Conservation (phyloP, 345 rosid species). For the Gossypium rotundifolium region DNA sequence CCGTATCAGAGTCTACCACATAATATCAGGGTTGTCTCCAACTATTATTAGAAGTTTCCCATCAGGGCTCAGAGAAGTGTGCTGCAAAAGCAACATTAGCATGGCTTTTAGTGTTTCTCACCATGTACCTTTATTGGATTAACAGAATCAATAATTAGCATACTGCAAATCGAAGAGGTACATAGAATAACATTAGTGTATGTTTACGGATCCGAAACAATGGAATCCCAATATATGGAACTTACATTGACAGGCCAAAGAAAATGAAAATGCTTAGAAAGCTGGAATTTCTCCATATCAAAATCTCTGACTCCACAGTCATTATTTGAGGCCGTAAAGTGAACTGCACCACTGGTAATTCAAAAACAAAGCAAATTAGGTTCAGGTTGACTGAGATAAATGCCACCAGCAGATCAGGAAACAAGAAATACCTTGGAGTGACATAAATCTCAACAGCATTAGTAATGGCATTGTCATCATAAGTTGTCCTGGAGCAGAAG, state of each 20-base stretch:
- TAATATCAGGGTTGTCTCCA: slow-evolving; percentile 68
- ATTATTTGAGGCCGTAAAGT: slow-evolving; percentile 74
- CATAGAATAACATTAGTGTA: neutral
- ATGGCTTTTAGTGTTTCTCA: neutral
- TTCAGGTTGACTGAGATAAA: neutral
- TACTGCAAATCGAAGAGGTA: neutral
- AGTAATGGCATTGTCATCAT: slow-evolving; percentile 87
- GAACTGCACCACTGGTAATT: slow-evolving; percentile 54
- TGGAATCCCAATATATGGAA: neutral
- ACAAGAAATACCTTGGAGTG: slow-evolving; percentile 42
- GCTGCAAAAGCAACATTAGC: slow-evolving; percentile 34
- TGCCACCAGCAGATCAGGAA: slow-evolving; percentile 10
- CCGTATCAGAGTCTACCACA: slow-evolving; percentile 54
- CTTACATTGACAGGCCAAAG: slow-evolving; percentile 83
- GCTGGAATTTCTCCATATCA: slow-evolving; percentile 75
- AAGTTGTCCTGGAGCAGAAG: slow-evolving; percentile 81
- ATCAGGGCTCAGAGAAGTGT: slow-evolving; percentile 67
- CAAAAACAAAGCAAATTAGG: slow-evolving; percentile 9
- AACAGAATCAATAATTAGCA: neutral
- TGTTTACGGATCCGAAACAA: neutral
- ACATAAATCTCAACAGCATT: slow-evolving; percentile 86
- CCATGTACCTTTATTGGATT: neutral
- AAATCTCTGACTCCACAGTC: slow-evolving; percentile 76
- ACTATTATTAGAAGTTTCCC: slow-evolving; percentile 61
- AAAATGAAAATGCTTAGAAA: slow-evolving; percentile 48